Evolutionary conservation across 2,329 filamentous ascomycete genomes (phyloP).

Genomic region (Alternaria atra): DNA sequence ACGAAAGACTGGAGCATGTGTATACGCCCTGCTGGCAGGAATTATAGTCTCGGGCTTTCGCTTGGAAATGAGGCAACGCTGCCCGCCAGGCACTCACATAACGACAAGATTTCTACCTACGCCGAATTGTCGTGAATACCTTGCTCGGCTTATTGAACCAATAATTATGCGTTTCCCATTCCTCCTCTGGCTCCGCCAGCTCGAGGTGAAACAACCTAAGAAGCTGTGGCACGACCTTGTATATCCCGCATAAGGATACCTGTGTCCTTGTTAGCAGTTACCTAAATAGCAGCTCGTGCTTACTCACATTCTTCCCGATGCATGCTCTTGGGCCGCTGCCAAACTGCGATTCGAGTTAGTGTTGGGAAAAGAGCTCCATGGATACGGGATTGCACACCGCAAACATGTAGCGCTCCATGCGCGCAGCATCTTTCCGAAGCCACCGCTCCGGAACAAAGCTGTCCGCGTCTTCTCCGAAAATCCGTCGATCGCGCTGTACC

Average conservation of each 20-base stretch:
- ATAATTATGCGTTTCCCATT: conserved; percentile 17
- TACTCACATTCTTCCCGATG: conserved; percentile 11
- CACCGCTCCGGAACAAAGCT: background rate
- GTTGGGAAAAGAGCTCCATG: background rate
- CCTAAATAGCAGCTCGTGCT: background rate
- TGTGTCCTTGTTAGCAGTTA: background rate
- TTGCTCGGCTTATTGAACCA: conserved; percentile 23
- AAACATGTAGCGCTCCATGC: conserved; percentile 65
- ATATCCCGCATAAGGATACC: conserved; percentile 16
- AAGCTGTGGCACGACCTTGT: conserved; percentile 15
- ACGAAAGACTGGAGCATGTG: too few species aligned
- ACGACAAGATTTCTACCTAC: too few species aligned
- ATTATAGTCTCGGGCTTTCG: too few species aligned
- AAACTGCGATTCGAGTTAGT: background rate
- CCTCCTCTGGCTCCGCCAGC: conserved; percentile 1
- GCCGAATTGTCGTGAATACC: too few species aligned
- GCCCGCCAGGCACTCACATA: too few species aligned
- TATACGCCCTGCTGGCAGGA: too few species aligned
- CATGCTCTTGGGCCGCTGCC: conserved; percentile 1
- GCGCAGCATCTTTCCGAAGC: conserved; percentile 53
- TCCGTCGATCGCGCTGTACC: background rate
- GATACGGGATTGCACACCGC: background rate
- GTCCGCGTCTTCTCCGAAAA: background rate
- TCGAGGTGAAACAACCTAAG: conserved; percentile 15
- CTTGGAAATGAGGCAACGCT: too few species aligned